Evolutionary conservation across 2,329 filamentous ascomycete species (phyloP).

Genomic region (Diaporthe destruens): DNA sequence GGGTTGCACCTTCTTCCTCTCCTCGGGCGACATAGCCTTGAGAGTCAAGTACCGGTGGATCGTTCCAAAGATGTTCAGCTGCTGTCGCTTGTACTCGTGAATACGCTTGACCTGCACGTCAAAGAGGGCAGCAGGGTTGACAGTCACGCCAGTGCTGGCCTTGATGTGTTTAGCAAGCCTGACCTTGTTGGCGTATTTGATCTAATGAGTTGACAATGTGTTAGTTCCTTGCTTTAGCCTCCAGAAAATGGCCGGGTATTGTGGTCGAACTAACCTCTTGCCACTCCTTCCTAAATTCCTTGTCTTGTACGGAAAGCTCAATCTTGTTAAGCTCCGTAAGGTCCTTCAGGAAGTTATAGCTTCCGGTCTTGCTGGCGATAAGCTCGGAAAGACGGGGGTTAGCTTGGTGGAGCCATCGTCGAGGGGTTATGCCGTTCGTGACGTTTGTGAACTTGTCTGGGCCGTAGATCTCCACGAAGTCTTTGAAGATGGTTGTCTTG

Average conservation of each 20-base stretch:
- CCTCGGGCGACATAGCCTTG: constrained; percentile 85
- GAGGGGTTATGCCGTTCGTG: constrained; percentile 96
- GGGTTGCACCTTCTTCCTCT: constrained; percentile 87
- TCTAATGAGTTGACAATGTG: constrained; percentile 62
- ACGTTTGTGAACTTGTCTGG: constrained; percentile 99
- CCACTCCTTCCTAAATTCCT: constrained; percentile 93
- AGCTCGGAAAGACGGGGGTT: constrained; percentile 93
- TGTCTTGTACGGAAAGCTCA: constrained; percentile 86
- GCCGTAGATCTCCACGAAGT: constrained; percentile 95
- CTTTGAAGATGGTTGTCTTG: constrained; percentile 99
- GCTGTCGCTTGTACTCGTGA: constrained; percentile 99
- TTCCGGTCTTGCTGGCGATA: constrained; percentile 89
- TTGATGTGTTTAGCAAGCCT: constrained; percentile 93
- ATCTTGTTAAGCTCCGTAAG: constrained; percentile 88
- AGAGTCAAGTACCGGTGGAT: constrained; percentile 93
- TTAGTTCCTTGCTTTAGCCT: too few species aligned
- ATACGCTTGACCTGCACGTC: constrained; percentile 99
- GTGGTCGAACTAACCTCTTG: constrained; percentile 53
- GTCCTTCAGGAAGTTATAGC: constrained; percentile 89
- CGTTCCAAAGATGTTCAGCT: constrained; percentile 98
- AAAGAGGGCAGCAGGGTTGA: constrained; percentile 91
- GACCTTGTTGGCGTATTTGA: constrained; percentile 97
- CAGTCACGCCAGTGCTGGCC: constrained; percentile 79
- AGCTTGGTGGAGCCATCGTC: constrained; percentile 96
- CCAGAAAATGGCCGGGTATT: too few species aligned